Evolutionary conservation across 352 stramenopile species (phyloP).

Genomic region (Peronospora belbahrii): DNA sequence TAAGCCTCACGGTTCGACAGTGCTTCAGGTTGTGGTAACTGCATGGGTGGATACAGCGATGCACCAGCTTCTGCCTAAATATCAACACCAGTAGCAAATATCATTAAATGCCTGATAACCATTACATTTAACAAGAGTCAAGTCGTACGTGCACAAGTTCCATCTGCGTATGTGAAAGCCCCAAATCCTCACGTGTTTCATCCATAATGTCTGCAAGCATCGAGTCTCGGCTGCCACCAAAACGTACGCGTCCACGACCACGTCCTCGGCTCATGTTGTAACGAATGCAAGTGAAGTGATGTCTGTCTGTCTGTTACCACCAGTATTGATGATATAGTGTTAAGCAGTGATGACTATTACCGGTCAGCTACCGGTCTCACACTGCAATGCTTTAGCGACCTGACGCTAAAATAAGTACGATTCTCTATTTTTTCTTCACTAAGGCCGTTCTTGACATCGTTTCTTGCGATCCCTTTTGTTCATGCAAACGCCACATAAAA

Average conservation of each 20-base stretch:
- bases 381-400: too few species aligned
- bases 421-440: too few species aligned
- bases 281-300: background rate
- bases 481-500: too few species aligned
- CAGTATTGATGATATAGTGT: too few species aligned
- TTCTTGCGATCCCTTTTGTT: too few species aligned
- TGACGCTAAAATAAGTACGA: too few species aligned
- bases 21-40: conserved; percentile 53
- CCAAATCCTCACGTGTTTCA: conserved; percentile 63
- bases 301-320: too few species aligned
- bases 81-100: background rate
- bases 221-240: conserved; percentile 62
- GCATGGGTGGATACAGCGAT: conserved; percentile 50
- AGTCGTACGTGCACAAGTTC: conserved; percentile 50
- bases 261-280: conserved; percentile 50
- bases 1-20: conserved; percentile 51
- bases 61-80: conserved; percentile 36
- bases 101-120: background rate
- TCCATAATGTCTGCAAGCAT: conserved; percentile 61
- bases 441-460: too few species aligned
- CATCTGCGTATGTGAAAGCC: conserved; percentile 63
- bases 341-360: too few species aligned
- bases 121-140: background rate
- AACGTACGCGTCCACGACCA: conserved; percentile 55
- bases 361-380: too few species aligned